These are phyloP conservation scores for Candida nemodendra DNA, from an alignment of 805 yeast genomes.

Conservation along the genomic window DNA sequence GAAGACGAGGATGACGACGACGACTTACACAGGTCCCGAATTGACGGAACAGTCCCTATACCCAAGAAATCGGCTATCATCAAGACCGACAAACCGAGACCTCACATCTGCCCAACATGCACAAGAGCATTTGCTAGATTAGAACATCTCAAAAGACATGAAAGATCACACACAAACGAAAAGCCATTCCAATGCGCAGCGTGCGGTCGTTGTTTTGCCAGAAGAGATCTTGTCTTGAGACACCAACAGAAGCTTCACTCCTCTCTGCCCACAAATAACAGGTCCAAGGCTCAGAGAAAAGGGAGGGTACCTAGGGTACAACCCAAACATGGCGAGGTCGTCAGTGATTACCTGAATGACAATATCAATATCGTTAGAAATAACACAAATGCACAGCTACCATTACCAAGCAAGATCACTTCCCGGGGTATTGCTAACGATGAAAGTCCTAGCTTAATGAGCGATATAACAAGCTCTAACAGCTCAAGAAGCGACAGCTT, in stretches of 20 bases:
- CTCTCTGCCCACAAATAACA: constrained; percentile 40
- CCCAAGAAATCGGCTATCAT: constrained; percentile 82
- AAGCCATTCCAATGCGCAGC: constrained; percentile 96
- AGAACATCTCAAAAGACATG: constrained; percentile 93
- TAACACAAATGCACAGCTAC: constrained; percentile 52
- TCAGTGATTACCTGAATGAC: constrained; percentile 40
- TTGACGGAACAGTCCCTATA: constrained; percentile 49
- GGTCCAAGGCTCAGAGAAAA: constrained; percentile 35
- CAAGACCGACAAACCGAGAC: constrained; percentile 91
- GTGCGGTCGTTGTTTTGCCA: constrained; percentile 93
- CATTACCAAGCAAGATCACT: constrained; percentile 27
- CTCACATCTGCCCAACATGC: constrained; percentile 86
- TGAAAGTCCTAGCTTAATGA: constrained; percentile 11
- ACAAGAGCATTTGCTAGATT: constrained; percentile 94
- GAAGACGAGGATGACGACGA: constrained; percentile 12
- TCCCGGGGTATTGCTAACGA: constrained; percentile 1
- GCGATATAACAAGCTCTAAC: constrained; percentile 13
- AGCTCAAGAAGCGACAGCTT: constrained; percentile 15
- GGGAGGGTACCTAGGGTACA: constrained; percentile 20
- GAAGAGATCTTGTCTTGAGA: constrained; percentile 82
- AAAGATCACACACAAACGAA: constrained; percentile 91
- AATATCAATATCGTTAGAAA: constrained; percentile 52
- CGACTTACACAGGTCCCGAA: constrained; percentile 2
- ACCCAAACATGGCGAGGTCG: constrained; percentile 32
- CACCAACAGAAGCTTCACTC: constrained; percentile 94